Evolutionary conservation across 2,329 filamentous ascomycete genomes (phyloP).

Genomic region (Exophiala sp.): DNA sequence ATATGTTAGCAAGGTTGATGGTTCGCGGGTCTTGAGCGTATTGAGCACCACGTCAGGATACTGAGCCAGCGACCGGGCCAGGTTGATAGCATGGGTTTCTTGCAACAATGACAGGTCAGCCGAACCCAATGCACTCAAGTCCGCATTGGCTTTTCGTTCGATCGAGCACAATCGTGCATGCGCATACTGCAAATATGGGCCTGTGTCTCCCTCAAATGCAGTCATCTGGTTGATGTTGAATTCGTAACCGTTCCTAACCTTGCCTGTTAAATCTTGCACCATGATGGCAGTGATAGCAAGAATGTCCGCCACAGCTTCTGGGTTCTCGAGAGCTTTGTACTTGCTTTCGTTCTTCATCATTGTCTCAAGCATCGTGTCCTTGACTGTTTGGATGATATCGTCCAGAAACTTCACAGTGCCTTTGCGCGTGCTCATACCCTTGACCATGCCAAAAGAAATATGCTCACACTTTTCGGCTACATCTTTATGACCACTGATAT

Average conservation of each 20-base stretch:
- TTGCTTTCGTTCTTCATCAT: slow-evolving; percentile 90
- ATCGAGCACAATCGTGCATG: slow-evolving; percentile 59
- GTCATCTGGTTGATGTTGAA: slow-evolving; percentile 65
- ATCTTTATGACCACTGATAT: slow-evolving; percentile 60
- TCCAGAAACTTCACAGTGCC: slow-evolving; percentile 71
- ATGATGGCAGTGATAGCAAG: slow-evolving; percentile 93
- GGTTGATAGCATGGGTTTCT: slow-evolving; percentile 59
- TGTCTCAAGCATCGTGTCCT: slow-evolving; percentile 95
- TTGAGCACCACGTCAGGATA: slow-evolving; percentile 64
- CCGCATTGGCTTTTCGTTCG: slow-evolving; percentile 53
- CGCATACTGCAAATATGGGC: slow-evolving; percentile 64
- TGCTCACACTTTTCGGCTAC: slow-evolving; percentile 58
- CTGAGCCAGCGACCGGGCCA: slow-evolving; percentile 59
- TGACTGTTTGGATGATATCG: slow-evolving; percentile 73
- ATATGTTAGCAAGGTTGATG: slow-evolving; percentile 63
- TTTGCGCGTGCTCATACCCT: slow-evolving; percentile 63
- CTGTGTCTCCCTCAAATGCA: slow-evolving; percentile 64
- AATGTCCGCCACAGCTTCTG: slow-evolving; percentile 75
- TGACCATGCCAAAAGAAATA: slow-evolving; percentile 65
- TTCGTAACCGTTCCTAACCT: slow-evolving; percentile 65
- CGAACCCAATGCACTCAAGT: slow-evolving; percentile 46
- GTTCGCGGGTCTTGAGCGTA: slow-evolving; percentile 64
- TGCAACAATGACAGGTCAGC: slow-evolving; percentile 60
- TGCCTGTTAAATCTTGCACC: slow-evolving; percentile 97
- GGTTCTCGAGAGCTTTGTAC: slow-evolving; percentile 84